Percentiles rank a stretch among this genome's conserved stretches.
Conservation (phyloP, 441 rosid species). For the Erodium texanum region DNA sequence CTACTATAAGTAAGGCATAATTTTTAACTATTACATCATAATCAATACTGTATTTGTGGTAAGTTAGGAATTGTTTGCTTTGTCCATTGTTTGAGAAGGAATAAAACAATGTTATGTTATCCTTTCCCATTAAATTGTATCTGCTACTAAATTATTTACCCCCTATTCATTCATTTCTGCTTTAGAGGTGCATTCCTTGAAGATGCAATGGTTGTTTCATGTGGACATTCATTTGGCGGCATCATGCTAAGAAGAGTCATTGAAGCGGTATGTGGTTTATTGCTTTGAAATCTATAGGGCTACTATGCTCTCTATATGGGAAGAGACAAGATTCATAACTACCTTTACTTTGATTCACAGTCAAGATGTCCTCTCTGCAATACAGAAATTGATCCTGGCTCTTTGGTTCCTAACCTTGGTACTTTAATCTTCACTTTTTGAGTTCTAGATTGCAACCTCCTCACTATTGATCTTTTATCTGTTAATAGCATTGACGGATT, state of each 20-base stretch:
- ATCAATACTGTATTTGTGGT: neutral
- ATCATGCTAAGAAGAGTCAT: conserved; percentile 81
- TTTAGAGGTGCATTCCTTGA: conserved; percentile 88
- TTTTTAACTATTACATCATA: neutral
- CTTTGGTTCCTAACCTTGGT: conserved; percentile 82
- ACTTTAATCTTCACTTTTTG: conserved; percentile 25
- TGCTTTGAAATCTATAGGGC: neutral
- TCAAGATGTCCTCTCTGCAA: conserved; percentile 85
- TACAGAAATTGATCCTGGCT: conserved; percentile 58
- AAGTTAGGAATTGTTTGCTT: neutral
- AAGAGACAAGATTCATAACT: conserved; percentile 24
- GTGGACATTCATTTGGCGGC: conserved; percentile 97
- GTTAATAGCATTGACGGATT: conserved; percentile 14
- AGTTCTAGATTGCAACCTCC: neutral
- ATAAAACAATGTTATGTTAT: too few species aligned
- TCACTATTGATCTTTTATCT: neutral
- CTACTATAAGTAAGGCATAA: neutral
- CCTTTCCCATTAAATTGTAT: too few species aligned
- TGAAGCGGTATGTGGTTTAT: conserved; percentile 46
- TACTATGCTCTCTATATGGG: conserved; percentile 22
- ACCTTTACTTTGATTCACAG: conserved; percentile 45
- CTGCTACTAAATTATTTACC: too few species aligned
- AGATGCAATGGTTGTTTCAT: conserved; percentile 83
- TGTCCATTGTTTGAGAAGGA: too few species aligned
- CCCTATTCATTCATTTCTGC: too few species aligned